These are phyloP conservation scores for Boletus sp. DNA, from an alignment of 768 basidiomycete species.

Conservation along the genomic window DNA sequence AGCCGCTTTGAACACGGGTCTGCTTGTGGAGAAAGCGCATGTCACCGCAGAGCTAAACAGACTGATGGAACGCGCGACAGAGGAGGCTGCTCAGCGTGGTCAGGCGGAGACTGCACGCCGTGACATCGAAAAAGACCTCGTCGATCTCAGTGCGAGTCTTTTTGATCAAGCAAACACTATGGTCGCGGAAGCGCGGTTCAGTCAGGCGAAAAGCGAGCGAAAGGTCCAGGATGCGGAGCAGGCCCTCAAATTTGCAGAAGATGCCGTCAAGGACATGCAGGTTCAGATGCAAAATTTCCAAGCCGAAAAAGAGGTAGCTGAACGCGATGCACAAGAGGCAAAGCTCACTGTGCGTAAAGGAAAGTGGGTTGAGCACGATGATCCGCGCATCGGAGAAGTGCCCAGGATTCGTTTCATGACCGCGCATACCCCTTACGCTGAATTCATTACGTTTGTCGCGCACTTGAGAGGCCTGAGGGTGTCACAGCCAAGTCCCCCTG, in stretches of 20 bases:
- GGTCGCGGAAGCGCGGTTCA: slow-evolving; percentile 90
- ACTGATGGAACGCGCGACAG: slow-evolving; percentile 92
- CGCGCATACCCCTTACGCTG: slow-evolving; percentile 73
- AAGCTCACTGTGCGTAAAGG: slow-evolving; percentile 60
- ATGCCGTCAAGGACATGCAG: slow-evolving; percentile 82
- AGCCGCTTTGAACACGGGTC: slow-evolving; percentile 84
- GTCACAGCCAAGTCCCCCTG: slow-evolving; percentile 58
- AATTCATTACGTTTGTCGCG: slow-evolving; percentile 73
- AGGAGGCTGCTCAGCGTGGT: slow-evolving; percentile 88
- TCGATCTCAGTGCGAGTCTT: slow-evolving; percentile 86
- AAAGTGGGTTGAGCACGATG: slow-evolving; percentile 55
- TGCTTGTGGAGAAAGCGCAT: slow-evolving; percentile 88
- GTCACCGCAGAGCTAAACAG: slow-evolving; percentile 90
- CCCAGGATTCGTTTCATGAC: slow-evolving; percentile 50
- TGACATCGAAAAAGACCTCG: slow-evolving; percentile 91
- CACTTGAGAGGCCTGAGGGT: slow-evolving; percentile 71
- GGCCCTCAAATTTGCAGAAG: slow-evolving; percentile 80
- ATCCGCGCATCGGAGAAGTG: slow-evolving; percentile 26
- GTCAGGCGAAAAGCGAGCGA: slow-evolving; percentile 62
- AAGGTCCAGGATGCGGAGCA: slow-evolving; percentile 76
- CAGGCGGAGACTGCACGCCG: slow-evolving; percentile 81
- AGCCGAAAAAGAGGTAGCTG: slow-evolving; percentile 62
- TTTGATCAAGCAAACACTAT: slow-evolving; percentile 95
- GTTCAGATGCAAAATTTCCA: slow-evolving; percentile 76
- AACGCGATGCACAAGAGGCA: slow-evolving; percentile 51